Evolutionary conservation across 768 basidiomycete species (phyloP), one percentile per base, ranked within the genome.

Genomic region (Inosperma sp.): DNA sequence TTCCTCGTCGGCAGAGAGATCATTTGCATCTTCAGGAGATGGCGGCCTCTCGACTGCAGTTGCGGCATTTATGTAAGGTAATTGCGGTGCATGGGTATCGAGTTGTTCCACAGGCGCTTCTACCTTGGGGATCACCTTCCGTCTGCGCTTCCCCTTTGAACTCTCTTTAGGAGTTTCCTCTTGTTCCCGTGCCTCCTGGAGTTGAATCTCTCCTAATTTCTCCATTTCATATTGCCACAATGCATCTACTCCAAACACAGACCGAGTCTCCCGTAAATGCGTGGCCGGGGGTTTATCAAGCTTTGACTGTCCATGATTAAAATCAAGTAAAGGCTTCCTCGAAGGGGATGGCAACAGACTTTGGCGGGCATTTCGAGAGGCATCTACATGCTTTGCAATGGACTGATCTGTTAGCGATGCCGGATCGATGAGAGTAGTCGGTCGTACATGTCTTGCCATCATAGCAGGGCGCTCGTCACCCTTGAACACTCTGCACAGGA

Each of bases 201-300:
- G 83, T 64, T 95, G 85, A 0, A 93, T 88, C 53, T 82, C 75
- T 55, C 80, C 80, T 46, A 95, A 72, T 65, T 89, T 95, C 14
- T 68, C 79, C 74, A 93, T 78, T 67, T 96, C 93, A 33, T 81
- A 77, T 62, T 94, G 87, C 93, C 93, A 95, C 8, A 95, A 60
- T n/a, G 86, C 87, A 65, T 96, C 93, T 1, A 89, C 86, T 2
- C 93, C 93, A 60, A 95, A 96, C 8, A 94, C 90, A n/a, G 92
- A 93, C 51, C 78, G 80, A 31, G 77, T 78, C 34, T 46, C 56
- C 33, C 55, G 59, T 7, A 58, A 7, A 26, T 53, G 56, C 14
- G 44, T 25, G 19, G 70, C 42, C 54, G 64, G 41, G 60, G 49
- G 22, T 58, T 56, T 56, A 56, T 50, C n/a, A 35, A 51, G 54